These are phyloP conservation scores for Pyrus communis DNA, from an alignment of 306 rosid species.

Conservation along the genomic window DNA sequence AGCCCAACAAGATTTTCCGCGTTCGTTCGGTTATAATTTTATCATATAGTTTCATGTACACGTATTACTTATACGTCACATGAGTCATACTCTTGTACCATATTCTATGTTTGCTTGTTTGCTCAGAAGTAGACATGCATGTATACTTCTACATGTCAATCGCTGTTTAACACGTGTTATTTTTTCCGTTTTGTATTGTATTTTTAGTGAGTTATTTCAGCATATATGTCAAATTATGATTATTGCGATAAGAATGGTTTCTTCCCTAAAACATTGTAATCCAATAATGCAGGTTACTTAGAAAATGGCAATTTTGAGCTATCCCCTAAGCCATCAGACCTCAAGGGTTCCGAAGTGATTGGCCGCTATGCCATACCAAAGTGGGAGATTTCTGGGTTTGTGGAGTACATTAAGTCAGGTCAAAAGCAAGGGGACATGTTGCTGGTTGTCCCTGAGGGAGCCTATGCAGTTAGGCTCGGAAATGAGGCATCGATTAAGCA, in stretches of 20 bases:
- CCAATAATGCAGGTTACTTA: slow-evolving; percentile 42
- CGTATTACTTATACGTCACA: background rate
- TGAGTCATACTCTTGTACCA: background rate
- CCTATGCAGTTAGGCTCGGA: slow-evolving; percentile 80
- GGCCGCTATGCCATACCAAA: slow-evolving; percentile 57
- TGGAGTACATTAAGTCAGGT: slow-evolving; percentile 89
- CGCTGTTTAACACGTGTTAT: background rate
- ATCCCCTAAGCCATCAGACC: slow-evolving; percentile 48
- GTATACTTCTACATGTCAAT: too few species aligned
- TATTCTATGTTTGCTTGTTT: too few species aligned
- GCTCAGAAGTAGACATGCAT: background rate
- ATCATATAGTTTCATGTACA: background rate
- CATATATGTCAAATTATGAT: background rate
- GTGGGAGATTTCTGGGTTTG: slow-evolving; percentile 80
- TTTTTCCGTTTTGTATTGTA: background rate
- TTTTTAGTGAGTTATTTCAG: too few species aligned
- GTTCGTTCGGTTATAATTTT: background rate
- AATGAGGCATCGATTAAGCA: slow-evolving; percentile 88
- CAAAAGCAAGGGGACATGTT: slow-evolving; percentile 98
- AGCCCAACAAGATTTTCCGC: background rate
- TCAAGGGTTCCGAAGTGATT: slow-evolving; percentile 64
- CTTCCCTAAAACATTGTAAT: background rate
- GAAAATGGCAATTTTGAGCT: slow-evolving; percentile 81
- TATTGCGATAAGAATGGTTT: too few species aligned
- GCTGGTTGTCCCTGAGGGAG: slow-evolving; percentile 91